A percentile compares a stretch with the other conserved stretches of the same genome.
Evolutionary conservation across 2,329 filamentous ascomycete genomes (phyloP).

Genomic region (Esteya vermicola): DNA sequence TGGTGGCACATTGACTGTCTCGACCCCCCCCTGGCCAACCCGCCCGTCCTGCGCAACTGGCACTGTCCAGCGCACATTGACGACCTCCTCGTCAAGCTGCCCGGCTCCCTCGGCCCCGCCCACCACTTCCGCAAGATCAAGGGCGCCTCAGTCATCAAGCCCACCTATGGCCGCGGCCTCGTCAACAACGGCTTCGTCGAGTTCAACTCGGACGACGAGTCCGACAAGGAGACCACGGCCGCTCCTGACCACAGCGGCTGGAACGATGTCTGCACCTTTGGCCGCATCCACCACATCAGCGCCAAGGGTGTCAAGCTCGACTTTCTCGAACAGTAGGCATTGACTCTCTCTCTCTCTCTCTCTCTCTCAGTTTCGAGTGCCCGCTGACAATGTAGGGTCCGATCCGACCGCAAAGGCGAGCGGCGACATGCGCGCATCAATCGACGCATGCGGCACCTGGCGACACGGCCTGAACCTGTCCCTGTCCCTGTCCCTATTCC

Average conservation of each 20-base stretch:
- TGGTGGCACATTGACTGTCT: constrained; percentile 91
- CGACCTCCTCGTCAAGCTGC: constrained; percentile 50
- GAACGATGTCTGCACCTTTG: constrained; percentile 44
- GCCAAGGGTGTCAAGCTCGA: constrained; percentile 53
- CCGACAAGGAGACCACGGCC: constrained; percentile 26
- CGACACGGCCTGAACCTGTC: too few relatives aligned
- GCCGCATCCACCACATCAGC: constrained; percentile 49
- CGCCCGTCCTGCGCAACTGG: constrained; percentile 67
- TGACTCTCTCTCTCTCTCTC: too few relatives aligned
- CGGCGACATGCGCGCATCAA: constrained; percentile 7
- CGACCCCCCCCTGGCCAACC: constrained; percentile 67
- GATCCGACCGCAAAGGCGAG: constrained; percentile 7
- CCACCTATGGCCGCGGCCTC: constrained; percentile 46
- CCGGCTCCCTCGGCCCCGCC: constrained; percentile 40
- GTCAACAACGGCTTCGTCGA: constrained; percentile 61
- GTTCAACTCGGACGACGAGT: constrained; percentile 44
- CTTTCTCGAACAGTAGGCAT: constrained; percentile 51
- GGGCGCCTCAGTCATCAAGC: constrained; percentile 34
- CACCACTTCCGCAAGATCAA: constrained; percentile 49
- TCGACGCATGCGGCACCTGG: background rate
- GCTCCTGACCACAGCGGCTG: constrained; percentile 29
- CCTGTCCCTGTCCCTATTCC: too few relatives aligned
- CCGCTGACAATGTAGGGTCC: too few relatives aligned
- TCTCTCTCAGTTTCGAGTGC: too few relatives aligned
- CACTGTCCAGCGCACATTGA: constrained; percentile 80